Conservation (phyloP, 2,329 filamentous ascomycete species). For the Epichloe typhina region DNA sequence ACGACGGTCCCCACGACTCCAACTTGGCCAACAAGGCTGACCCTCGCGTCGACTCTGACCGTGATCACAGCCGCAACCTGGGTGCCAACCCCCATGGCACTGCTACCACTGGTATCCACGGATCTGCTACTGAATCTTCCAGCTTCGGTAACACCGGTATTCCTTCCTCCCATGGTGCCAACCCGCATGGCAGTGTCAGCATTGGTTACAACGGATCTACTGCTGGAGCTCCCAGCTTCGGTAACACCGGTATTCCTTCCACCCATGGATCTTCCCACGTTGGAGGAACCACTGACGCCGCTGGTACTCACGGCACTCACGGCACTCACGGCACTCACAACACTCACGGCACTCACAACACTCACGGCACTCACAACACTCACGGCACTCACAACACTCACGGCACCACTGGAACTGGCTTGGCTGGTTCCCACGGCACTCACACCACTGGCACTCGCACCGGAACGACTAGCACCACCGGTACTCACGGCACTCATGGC, state of each 20-base stretch:
- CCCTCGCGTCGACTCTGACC: constrained; percentile 39
- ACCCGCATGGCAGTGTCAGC: constrained; percentile 15
- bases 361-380: constrained; percentile 19
- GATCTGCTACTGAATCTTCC: constrained; percentile 1
- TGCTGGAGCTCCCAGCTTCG: background rate
- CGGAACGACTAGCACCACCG: constrained; percentile 7
- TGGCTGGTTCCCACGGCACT: background rate
- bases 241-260: too few species aligned
- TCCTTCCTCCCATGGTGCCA: constrained; percentile 15
- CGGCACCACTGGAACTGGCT: constrained; percentile 8
- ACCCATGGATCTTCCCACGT: too few species aligned
- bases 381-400: constrained; percentile 18
- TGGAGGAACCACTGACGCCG: background rate
- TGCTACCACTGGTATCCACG: background rate
- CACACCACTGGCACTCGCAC: background rate
- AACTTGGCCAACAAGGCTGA: constrained; percentile 37
- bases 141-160: constrained; percentile 9
- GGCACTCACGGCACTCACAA: too few species aligned
- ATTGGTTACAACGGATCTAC: constrained; percentile 1
- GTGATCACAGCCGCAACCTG: constrained; percentile 25
- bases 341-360: background rate
- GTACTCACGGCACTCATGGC: background rate
- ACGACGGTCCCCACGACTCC: constrained; percentile 33
- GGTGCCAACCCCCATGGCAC: constrained; percentile 18
- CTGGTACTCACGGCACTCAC: constrained; percentile 24